Base-by-base conservation (phyloP, 2,329 filamentous ascomycete species). In the Berkeleyomyces rouxiae region DNA sequence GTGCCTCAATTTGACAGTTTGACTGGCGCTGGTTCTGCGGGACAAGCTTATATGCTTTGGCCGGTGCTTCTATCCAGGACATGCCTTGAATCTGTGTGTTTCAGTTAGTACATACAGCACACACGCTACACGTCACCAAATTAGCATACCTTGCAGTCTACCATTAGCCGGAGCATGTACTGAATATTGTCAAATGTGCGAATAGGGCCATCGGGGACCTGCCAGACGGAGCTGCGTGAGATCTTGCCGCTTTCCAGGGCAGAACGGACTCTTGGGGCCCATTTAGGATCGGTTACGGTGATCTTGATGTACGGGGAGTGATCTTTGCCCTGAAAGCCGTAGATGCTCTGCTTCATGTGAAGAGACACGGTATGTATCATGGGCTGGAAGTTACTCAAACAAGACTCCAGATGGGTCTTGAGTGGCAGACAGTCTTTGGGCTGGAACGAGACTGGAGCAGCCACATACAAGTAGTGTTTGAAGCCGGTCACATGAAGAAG, bases 141-240 rank as follows among this genome's bases (percentile, higher is more conserved):
- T 3, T n/a, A 3, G 61, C 75, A 68, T 76, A 88, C 85, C 72
- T 91, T 87, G 67, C 88, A 95, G 73, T 99, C 93, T 59, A 99
- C 92, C 93, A 99, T 99, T 74, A 99, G 97, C 60, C 93, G 82
- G 67, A 97, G 75, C 36, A 97, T 83, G 70, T 96, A 99, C 77
- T 95, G 89, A 63, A 99, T 91, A 68, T 86, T 96, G 76, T 99
- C 93, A 69, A 92, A 99, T 0, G 93, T 97, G 72, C 91, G 81
- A 67, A 97, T 84, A 23, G 87, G 87, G 23, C 81, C 82, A 4
- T 62, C 79, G 5, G 79, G 77, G 23, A 77, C 81, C 67, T 84
- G 87, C 92, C 93, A 99, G 73, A 96, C 79, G 3, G 86, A 84
- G 72, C 92, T 95, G 81, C 90, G 97, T 71, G 97, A 96, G 64